phyloP scores from a whole-genome alignment of 441 rosid genomes.

The Biscutella auriculata region DNA sequence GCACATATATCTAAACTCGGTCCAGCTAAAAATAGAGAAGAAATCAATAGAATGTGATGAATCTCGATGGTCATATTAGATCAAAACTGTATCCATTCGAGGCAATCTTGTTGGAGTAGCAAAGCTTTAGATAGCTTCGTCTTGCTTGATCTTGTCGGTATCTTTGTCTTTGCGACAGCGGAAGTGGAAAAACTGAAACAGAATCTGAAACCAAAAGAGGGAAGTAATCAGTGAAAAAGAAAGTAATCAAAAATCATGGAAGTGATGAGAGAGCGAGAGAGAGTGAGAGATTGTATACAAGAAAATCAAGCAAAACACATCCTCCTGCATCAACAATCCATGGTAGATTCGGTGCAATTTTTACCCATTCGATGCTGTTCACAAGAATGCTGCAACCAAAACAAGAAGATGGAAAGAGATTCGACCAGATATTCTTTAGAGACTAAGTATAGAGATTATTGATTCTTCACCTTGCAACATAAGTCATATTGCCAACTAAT shows the following conservation, averaged over 20 bases:
- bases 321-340: slow-evolving; percentile 88
- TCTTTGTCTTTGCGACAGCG: slow-evolving; percentile 14
- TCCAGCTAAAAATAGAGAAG: neutral
- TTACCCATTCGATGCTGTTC: slow-evolving; percentile 50
- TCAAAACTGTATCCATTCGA: slow-evolving; percentile 17
- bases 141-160: slow-evolving; percentile 2
- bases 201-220: slow-evolving; percentile 12
- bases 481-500: slow-evolving; percentile 63
- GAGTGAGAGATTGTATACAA: slow-evolving; percentile 31
- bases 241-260: neutral
- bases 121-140: slow-evolving; percentile 16
- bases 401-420: neutral
- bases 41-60: neutral
- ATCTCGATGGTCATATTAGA: slow-evolving; percentile 11
- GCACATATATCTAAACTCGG: neutral
- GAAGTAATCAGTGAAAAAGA: slow-evolving; percentile 3
- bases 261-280: neutral
- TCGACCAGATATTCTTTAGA: neutral
- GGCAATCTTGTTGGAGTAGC: slow-evolving; percentile 2
- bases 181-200: slow-evolving; percentile 23
- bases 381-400: slow-evolving; percentile 45
- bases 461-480: slow-evolving; percentile 56
- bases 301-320: slow-evolving; percentile 62
- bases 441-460: neutral
- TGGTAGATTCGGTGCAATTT: slow-evolving; percentile 58